These are phyloP conservation scores for Beverwykella pulmonaria DNA, from an alignment of 495 filamentous ascomycete genomes.

Conservation along the genomic window DNA sequence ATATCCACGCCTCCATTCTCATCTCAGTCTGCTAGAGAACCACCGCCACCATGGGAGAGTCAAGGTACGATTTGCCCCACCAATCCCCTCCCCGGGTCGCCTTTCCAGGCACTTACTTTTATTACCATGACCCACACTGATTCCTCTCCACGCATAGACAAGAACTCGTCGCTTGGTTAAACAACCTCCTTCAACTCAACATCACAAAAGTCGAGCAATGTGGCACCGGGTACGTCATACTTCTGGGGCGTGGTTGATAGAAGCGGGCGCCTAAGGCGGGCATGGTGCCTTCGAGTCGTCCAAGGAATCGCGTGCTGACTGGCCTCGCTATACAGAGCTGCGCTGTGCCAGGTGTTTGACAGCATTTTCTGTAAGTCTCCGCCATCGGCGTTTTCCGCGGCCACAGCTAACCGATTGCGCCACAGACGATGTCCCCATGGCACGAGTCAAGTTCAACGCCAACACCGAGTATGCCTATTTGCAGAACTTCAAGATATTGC, in stretches of 20 bases:
- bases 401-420: constrained; percentile 14
- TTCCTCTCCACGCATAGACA: constrained; percentile 61
- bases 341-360: constrained; percentile 95
- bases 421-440: constrained; percentile 89
- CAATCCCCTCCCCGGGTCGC: not conserved
- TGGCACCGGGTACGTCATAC: constrained; percentile 80
- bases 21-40: not conserved
- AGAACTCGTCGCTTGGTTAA: constrained; percentile 94
- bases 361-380: constrained; percentile 78
- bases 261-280: not conserved
- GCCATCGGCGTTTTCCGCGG: not conserved
- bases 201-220: constrained; percentile 99
- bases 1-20: not conserved
- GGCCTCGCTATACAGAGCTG: constrained; percentile 64
- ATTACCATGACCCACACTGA: not conserved
- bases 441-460: constrained; percentile 95
- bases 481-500: constrained; percentile 95
- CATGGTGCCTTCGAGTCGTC: not conserved
- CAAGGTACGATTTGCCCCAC: constrained; percentile 32
- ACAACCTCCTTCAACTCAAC: constrained; percentile 95
- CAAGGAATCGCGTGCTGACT: not conserved
- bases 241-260: constrained; percentile 16
- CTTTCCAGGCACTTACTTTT: not conserved
- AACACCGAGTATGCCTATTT: constrained; percentile 96
- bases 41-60: constrained; percentile 37